Evolutionary conservation across 352 stramenopile genomes (phyloP).

Genomic region (Phytophthora litchii): DNA sequence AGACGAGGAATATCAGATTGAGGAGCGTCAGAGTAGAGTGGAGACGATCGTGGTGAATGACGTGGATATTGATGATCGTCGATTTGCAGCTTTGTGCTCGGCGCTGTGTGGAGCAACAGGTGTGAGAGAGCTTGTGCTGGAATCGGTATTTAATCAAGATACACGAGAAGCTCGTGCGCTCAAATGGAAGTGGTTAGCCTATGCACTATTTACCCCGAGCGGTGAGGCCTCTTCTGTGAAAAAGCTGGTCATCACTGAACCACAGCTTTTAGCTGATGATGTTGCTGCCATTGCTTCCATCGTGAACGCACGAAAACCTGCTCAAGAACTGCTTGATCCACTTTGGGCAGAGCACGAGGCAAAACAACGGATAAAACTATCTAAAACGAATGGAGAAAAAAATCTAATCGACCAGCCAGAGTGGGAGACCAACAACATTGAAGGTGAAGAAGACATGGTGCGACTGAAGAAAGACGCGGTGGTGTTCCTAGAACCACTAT

Average conservation of each 20-base stretch:
- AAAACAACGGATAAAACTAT: slow-evolving; percentile 12
- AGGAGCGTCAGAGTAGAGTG: slow-evolving; percentile 3
- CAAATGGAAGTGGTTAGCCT: slow-evolving; percentile 41
- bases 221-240: slow-evolving; percentile 11
- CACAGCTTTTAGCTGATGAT: slow-evolving; percentile 27
- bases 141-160: slow-evolving; percentile 30
- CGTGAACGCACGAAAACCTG: slow-evolving; percentile 25
- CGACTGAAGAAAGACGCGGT: slow-evolving; percentile 26
- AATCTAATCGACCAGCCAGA: not conserved
- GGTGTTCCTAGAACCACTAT: slow-evolving; percentile 37
- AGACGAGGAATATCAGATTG: not conserved
- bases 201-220: slow-evolving; percentile 16
- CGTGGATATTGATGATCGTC: slow-evolving; percentile 32
- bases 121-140: slow-evolving; percentile 25
- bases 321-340: slow-evolving; percentile 36
- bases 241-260: slow-evolving; percentile 23
- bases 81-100: slow-evolving; percentile 37
- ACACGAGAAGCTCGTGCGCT: slow-evolving; percentile 6
- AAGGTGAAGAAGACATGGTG: slow-evolving; percentile 22
- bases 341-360: slow-evolving; percentile 35
- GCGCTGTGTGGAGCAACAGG: slow-evolving; percentile 15
- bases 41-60: slow-evolving; percentile 30
- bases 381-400: slow-evolving; percentile 13
- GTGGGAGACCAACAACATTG: slow-evolving; percentile 1
- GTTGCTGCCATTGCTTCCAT: slow-evolving; percentile 30